Evolutionary conservation across 2,329 filamentous ascomycete species (phyloP).

Genomic region (Aspergillus clavatus): DNA sequence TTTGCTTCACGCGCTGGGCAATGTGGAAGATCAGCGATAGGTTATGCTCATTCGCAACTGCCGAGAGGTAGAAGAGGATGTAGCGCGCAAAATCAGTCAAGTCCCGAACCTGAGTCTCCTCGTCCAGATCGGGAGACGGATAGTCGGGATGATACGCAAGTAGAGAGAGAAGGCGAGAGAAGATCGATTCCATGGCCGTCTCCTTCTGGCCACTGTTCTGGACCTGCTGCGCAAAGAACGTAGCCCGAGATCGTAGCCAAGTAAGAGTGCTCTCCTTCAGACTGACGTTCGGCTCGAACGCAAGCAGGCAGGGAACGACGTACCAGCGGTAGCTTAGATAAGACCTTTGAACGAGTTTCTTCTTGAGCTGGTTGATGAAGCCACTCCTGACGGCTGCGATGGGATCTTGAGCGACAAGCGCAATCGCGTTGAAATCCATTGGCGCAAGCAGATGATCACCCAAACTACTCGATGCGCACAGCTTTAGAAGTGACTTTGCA

Average conservation of each 20-base stretch:
- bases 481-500: conserved; percentile 74
- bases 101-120: conserved; percentile 49
- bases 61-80: conserved; percentile 80
- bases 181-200: conserved; percentile 70
- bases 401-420: conserved; percentile 74
- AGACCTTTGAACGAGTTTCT: conserved; percentile 46
- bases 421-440: conserved; percentile 72
- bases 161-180: conserved; percentile 78
- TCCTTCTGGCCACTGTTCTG: conserved; percentile 37
- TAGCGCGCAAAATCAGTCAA: conserved; percentile 81
- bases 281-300: conserved; percentile 75
- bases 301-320: conserved; percentile 81
- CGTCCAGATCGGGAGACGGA: conserved; percentile 34
- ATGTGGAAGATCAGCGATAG: conserved; percentile 86
- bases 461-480: conserved; percentile 70
- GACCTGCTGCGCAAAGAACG: conserved; percentile 54
- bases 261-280: conserved; percentile 73
- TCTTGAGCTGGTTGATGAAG: conserved; percentile 83
- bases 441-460: conserved; percentile 68
- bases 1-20: conserved; percentile 87
- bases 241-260: conserved; percentile 80
- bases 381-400: conserved; percentile 67
- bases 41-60: conserved; percentile 80
- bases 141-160: conserved; percentile 95
- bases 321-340: conserved; percentile 86